These are phyloP conservation scores for Metschnikowia matae DNA, from an alignment of 805 yeast species.

Conservation along the genomic window DNA sequence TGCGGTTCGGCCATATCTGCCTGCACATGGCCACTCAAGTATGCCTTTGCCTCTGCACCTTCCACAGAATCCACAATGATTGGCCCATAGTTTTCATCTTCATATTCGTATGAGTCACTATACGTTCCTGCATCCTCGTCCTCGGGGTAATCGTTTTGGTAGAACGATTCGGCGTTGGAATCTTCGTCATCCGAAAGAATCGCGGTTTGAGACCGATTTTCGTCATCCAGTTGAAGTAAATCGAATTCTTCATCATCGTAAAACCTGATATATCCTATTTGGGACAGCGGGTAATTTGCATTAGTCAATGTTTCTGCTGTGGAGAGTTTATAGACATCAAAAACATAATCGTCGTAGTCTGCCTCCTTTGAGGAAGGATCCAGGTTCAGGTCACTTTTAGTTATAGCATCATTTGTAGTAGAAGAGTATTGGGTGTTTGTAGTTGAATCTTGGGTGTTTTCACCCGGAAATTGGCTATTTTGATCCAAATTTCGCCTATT, in stretches of 20 bases:
- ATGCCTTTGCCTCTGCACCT: slow-evolving; percentile 13
- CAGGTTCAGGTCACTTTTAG: too few species aligned
- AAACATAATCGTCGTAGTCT: slow-evolving; percentile 63
- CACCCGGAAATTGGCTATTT: background rate
- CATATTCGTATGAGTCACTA: slow-evolving; percentile 17
- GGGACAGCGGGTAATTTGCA: slow-evolving; percentile 47
- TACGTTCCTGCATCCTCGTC: slow-evolving; percentile 65
- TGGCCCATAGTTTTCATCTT: slow-evolving; percentile 13
- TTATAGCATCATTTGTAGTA: too few species aligned
- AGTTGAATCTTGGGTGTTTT: background rate
- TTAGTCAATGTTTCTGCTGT: slow-evolving; percentile 31
- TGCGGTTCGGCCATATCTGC: slow-evolving; percentile 15
- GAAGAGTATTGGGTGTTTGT: too few species aligned
- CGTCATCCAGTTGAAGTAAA: slow-evolving; percentile 35
- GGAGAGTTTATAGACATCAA: slow-evolving; percentile 66
- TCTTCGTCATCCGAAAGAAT: slow-evolving; percentile 68
- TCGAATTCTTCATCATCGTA: slow-evolving; percentile 53
- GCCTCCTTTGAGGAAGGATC: background rate
- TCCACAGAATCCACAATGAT: slow-evolving; percentile 13
- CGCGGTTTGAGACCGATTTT: slow-evolving; percentile 22
- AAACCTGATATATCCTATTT: slow-evolving; percentile 51
- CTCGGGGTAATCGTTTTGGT: slow-evolving; percentile 91
- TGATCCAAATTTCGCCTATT: background rate
- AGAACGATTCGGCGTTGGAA: slow-evolving; percentile 87
- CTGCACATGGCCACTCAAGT: slow-evolving; percentile 19